phyloP scores from a whole-genome alignment of 768 basidiomycete genomes.

The Russula abietina region DNA sequence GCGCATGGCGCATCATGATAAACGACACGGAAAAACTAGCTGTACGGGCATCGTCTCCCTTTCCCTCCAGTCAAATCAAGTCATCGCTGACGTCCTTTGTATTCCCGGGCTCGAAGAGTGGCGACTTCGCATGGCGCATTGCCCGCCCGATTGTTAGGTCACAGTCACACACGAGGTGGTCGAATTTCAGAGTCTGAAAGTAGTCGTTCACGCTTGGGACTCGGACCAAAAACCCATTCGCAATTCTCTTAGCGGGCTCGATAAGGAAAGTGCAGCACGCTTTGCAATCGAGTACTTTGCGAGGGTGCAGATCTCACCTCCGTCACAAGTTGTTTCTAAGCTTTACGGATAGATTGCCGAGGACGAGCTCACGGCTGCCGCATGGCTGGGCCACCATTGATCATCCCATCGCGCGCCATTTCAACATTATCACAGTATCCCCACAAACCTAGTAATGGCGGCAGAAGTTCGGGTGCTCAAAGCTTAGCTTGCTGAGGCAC shows the following conservation, averaged over 20 bases:
- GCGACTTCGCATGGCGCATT: slow-evolving; percentile 1
- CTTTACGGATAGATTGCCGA: slow-evolving; percentile 5
- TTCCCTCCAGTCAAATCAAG: too few relatives aligned
- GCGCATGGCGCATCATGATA: slow-evolving; percentile 16
- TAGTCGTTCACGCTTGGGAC: slow-evolving; percentile 3
- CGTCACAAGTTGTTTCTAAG: background rate
- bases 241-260: slow-evolving; percentile 9
- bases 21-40: slow-evolving; percentile 9
- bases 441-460: background rate
- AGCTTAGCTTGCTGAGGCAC: slow-evolving; percentile 11
- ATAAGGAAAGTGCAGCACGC: slow-evolving; percentile 2
- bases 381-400: background rate
- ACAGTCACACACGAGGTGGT: slow-evolving; percentile 3
- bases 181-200: slow-evolving; percentile 10
- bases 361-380: slow-evolving; percentile 11
- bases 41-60: background rate
- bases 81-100: background rate
- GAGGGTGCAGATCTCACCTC: background rate
- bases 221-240: slow-evolving; percentile 9
- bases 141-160: too few relatives aligned
- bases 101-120: background rate
- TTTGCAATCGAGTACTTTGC: slow-evolving; percentile 12
- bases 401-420: background rate
- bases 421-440: background rate
- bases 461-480: slow-evolving; percentile 10